These are phyloP conservation scores for Flaveria trinervia DNA, from an alignment of 129 eudicot genomes.

Conservation along the genomic window DNA sequence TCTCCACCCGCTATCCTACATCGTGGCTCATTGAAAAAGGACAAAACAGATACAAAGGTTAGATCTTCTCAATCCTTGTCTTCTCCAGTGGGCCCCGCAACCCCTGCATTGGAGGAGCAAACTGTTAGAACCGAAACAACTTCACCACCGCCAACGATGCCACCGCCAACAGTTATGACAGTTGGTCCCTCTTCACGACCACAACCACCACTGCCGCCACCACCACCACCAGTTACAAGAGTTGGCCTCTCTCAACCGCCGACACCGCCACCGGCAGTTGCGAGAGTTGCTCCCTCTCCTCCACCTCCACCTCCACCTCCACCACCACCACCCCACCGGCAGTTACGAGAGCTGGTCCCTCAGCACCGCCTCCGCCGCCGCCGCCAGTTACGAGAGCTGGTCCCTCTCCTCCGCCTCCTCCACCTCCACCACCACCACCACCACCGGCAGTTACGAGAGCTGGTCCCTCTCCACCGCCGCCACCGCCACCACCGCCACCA, in stretches of 20 bases:
- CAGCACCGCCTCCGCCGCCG: constrained; percentile 46
- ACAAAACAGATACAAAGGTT: constrained; percentile 15
- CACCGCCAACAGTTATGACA: constrained; percentile 22
- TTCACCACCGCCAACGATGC: constrained; percentile 36
- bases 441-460: constrained; percentile 41
- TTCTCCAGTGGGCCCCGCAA: constrained; percentile 27
- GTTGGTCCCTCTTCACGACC: constrained; percentile 18
- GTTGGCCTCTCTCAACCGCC: constrained; percentile 24
- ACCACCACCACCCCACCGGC: constrained; percentile 31
- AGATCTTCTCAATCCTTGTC: constrained; percentile 25
- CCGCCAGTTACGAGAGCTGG: constrained; percentile 32
- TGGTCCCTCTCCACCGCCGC: constrained; percentile 31
- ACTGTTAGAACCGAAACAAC: constrained; percentile 16
- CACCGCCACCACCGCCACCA: constrained; percentile 46
- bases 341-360: constrained; percentile 15
- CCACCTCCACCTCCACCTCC: constrained; percentile 31
- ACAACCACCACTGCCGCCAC: constrained; percentile 36
- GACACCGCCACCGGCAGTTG: constrained; percentile 28
- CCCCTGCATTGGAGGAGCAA: constrained; percentile 42
- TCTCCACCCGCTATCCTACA: constrained; percentile 28
- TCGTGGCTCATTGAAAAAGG: constrained; percentile 25
- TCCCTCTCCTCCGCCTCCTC: constrained; percentile 32
- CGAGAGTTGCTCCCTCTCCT: background rate
- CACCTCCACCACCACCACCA: constrained; percentile 29
- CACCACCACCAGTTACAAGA: constrained; percentile 33